phyloP scores from a whole-genome alignment of 2,329 filamentous ascomycete species.

The Escovopsis weberi region DNA sequence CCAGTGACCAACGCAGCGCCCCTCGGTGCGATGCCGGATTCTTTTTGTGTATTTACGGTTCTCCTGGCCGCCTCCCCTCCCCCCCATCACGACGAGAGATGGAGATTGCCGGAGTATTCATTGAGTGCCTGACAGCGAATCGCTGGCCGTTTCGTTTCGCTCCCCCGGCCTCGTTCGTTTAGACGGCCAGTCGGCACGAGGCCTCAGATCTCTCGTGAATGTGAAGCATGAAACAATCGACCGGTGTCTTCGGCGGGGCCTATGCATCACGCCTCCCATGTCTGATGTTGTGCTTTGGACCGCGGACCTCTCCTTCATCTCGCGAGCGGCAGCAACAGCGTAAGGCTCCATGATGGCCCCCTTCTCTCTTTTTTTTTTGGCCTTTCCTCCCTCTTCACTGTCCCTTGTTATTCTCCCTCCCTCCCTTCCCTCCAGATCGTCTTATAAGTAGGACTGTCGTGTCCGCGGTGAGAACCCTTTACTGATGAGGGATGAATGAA shows the following conservation, averaged over 20 bases:
- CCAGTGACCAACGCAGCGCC: not conserved
- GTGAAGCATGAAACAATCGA: constrained; percentile 26
- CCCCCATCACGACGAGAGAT: too few species aligned
- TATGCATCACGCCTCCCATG: constrained; percentile 33
- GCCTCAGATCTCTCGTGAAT: constrained; percentile 1
- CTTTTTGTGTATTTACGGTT: constrained; percentile 3
- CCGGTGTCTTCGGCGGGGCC: constrained; percentile 26
- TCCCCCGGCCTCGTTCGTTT: constrained; percentile 6
- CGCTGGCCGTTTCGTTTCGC: constrained; percentile 12
- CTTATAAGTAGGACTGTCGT: constrained; percentile 8
- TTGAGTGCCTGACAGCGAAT: constrained; percentile 5
- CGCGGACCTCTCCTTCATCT: constrained; percentile 12
- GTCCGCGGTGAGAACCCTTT: not conserved
- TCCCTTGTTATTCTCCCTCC: too few species aligned
- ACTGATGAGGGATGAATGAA: constrained; percentile 16
- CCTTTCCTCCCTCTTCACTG: constrained; percentile 9
- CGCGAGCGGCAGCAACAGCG: constrained; percentile 25
- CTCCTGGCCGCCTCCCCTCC: constrained; percentile 3
- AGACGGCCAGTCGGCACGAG: constrained; percentile 8
- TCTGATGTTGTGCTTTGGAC: constrained; percentile 30
- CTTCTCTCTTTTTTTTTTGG: constrained; percentile 2
- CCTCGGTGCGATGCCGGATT: too few species aligned
- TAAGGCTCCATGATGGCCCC: constrained; percentile 16
- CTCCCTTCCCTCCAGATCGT: too few species aligned
- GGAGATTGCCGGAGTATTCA: too few species aligned